Percentiles rank a stretch among this genome's conserved stretches.
Conservation (phyloP, 768 basidiomycete species). For the Boletus coccyginus region DNA sequence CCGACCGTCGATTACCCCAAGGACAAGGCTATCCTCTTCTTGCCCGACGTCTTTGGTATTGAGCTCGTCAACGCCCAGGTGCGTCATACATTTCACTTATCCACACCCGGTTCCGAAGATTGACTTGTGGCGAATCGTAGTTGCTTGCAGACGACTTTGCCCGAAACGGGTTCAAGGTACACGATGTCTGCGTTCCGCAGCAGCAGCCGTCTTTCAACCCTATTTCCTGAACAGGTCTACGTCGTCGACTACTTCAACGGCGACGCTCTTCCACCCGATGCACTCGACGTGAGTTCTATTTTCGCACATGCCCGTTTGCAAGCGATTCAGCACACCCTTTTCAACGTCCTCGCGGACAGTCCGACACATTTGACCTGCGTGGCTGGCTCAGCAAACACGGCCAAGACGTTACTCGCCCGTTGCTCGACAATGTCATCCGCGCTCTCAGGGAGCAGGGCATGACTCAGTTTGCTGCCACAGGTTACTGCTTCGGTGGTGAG, state of each 20-base stretch:
- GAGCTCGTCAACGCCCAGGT: slow-evolving; percentile 47
- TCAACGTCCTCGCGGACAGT: not conserved
- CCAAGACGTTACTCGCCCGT: slow-evolving; percentile 40
- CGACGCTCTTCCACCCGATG: slow-evolving; percentile 25
- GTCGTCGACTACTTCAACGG: slow-evolving; percentile 28
- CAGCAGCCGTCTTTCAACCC: not conserved
- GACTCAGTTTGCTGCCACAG: slow-evolving; percentile 54
- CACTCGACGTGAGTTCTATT: slow-evolving; percentile 3
- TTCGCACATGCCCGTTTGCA: not conserved
- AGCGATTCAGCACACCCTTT: not conserved
- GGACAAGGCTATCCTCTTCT: slow-evolving; percentile 54
- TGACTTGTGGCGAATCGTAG: slow-evolving; percentile 21
- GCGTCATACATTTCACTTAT: not conserved
- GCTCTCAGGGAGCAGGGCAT: slow-evolving; percentile 60
- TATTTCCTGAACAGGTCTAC: slow-evolving; percentile 10
- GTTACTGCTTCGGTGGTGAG: slow-evolving; percentile 70
- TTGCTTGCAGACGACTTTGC: slow-evolving; percentile 45
- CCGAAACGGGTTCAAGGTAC: slow-evolving; percentile 36
- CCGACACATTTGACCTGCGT: slow-evolving; percentile 20
- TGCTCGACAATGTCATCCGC: slow-evolving; percentile 53
- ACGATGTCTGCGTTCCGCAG: not conserved
- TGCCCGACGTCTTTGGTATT: slow-evolving; percentile 53
- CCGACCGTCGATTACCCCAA: slow-evolving; percentile 50
- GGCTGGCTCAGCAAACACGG: slow-evolving; percentile 44
- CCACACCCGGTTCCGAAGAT: not conserved